Evolutionary conservation across 2,329 filamentous ascomycete genomes (phyloP), one percentile per base, ranked within the genome.

Genomic region (Arthroderma sp.): DNA sequence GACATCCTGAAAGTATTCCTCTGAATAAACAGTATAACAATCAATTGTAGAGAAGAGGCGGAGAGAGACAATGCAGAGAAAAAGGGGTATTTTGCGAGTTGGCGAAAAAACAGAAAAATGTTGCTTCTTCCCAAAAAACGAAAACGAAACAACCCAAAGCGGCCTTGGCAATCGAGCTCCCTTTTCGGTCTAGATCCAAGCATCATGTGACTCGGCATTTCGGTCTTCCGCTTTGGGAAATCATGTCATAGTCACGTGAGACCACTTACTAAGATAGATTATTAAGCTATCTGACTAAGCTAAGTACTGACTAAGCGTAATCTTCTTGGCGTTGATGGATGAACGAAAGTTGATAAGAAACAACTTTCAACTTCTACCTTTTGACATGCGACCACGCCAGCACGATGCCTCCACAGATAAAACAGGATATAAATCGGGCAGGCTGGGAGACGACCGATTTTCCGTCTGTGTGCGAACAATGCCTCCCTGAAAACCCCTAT

Each of bases 401-500:
- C 17, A 35, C 38, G 51, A 72, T 70, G 58, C 91, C 94, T 84
- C 87, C 90, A 11, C 90, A 95, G 72, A 96, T 96, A 71, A 96
- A 97, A 73, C 87, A 94, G 70, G 91, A 96, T 70, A 80, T 96
- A 51, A 96, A 97, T 75, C 83, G 93, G 56, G 93, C 90, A 17
- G 93, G 93, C 59, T 96, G 91, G 90, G 93, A 98, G 74, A 87
- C 89, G 4, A 76, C 74, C 19, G 75, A 77, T 61, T 77, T 77
- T 43, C 75, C 75, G 1, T 77, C 75, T 2, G 74, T 76, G 15
- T 77, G 82, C 77, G 93, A 98, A 74, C 90, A 85, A 68, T 98
- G 93, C 71, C 81, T 98, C 1, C 91, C 91, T 15, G 91, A 95
- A 61, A 97, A 97, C 66, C 91, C 91, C 1, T 98, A 95, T 68